Conservation (phyloP, 768 basidiomycete genomes). For the Clathrus columnatus region DNA sequence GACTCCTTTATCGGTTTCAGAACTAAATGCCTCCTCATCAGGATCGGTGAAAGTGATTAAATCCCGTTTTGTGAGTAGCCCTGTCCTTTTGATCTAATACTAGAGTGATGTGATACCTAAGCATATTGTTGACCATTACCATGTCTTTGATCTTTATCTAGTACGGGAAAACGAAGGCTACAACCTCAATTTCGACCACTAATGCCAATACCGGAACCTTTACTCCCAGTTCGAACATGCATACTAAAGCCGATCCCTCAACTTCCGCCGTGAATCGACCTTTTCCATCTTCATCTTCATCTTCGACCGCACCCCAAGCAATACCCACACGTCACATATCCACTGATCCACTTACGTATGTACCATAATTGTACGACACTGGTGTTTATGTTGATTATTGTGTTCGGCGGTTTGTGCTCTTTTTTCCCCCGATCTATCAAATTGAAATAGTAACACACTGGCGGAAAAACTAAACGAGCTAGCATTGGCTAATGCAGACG, state of each 20-base stretch:
- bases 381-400: slow-evolving; percentile 8
- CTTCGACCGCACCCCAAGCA: slow-evolving; percentile 4
- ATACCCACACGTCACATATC: slow-evolving; percentile 17
- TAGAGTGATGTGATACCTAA: not conserved
- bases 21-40: slow-evolving; percentile 13
- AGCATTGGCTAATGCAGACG: slow-evolving; percentile 71
- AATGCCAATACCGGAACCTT: slow-evolving; percentile 13
- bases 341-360: slow-evolving; percentile 28
- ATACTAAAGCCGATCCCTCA: slow-evolving; percentile 2
- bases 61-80: slow-evolving; percentile 29
- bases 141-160: not conserved
- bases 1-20: slow-evolving; percentile 9
- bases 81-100: not conserved
- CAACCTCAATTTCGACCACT: not conserved
- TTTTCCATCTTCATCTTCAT: not conserved
- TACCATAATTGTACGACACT: slow-evolving; percentile 1
- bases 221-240: slow-evolving; percentile 12
- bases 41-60: slow-evolving; percentile 26
- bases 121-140: not conserved
- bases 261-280: slow-evolving; percentile 1
- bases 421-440: slow-evolving; percentile 14
- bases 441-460: slow-evolving; percentile 59
- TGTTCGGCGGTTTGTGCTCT: slow-evolving; percentile 13
- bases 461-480: slow-evolving; percentile 78
- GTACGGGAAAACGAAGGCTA: slow-evolving; percentile 4